A percentile compares a stretch with the other conserved stretches of the same genome.
Evolutionary conservation across 2,329 filamentous ascomycete species (phyloP).

Genomic region (Taxawa tesnikishii): DNA sequence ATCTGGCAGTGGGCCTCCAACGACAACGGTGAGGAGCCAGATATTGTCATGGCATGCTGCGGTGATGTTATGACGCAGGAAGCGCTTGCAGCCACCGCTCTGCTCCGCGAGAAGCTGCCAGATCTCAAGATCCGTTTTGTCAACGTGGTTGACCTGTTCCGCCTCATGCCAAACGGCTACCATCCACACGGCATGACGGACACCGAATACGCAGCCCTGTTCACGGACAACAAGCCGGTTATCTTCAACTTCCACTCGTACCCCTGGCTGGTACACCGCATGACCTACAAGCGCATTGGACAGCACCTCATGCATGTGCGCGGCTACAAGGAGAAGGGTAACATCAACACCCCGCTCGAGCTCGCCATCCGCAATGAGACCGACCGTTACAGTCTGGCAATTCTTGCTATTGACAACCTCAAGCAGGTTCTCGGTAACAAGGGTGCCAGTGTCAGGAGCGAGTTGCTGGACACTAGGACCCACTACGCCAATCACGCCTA

Average conservation of each 20-base stretch:
- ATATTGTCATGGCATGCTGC: slow-evolving; percentile 64
- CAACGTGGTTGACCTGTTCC: slow-evolving; percentile 72
- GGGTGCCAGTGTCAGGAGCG: slow-evolving; percentile 49
- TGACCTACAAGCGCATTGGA: slow-evolving; percentile 64
- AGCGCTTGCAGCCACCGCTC: slow-evolving; percentile 59
- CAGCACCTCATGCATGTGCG: slow-evolving; percentile 58
- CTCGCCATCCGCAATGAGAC: slow-evolving; percentile 67
- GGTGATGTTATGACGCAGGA: slow-evolving; percentile 66
- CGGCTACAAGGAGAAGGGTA: slow-evolving; percentile 73
- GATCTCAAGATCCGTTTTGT: slow-evolving; percentile 66
- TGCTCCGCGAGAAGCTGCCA: slow-evolving; percentile 60
- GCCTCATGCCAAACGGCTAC: slow-evolving; percentile 55
- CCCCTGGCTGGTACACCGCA: slow-evolving; percentile 65
- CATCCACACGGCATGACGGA: slow-evolving; percentile 64
- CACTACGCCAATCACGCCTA: slow-evolving; percentile 52
- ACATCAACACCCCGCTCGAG: slow-evolving; percentile 71
- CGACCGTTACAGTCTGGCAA: slow-evolving; percentile 65
- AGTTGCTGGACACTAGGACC: slow-evolving; percentile 53
- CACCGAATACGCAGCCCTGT: slow-evolving; percentile 53
- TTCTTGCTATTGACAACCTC: slow-evolving; percentile 62
- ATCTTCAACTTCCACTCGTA: slow-evolving; percentile 82
- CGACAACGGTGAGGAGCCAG: slow-evolving; percentile 54
- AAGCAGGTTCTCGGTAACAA: slow-evolving; percentile 47
- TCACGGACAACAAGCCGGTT: slow-evolving; percentile 59
- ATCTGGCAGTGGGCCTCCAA: slow-evolving; percentile 71